Evolutionary conservation across 1,139 yeast species (phyloP).

Genomic region (Kurtzmaniella quercitrusa): DNA sequence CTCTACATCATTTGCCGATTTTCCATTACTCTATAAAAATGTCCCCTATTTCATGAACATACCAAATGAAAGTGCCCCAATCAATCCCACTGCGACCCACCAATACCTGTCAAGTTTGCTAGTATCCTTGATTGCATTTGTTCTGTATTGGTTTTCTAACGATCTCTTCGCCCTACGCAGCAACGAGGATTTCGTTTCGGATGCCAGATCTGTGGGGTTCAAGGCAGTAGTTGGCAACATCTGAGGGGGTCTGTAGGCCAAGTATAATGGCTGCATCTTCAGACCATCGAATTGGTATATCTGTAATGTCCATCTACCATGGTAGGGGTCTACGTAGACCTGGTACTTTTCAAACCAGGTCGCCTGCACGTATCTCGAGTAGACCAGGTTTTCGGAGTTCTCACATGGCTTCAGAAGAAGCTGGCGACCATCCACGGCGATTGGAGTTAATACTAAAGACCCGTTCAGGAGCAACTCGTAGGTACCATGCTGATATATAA

Average conservation of each 20-base stretch:
- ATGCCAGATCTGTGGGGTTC: constrained; percentile 67
- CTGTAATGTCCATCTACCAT: constrained; percentile 75
- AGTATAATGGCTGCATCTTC: constrained; percentile 78
- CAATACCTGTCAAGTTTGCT: constrained; percentile 41
- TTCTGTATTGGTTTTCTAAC: constrained; percentile 74
- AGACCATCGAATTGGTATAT: constrained; percentile 81
- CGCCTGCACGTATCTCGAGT: constrained; percentile 67
- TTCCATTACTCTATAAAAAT: not conserved
- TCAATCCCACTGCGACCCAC: constrained; percentile 36
- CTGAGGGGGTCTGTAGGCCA: constrained; percentile 90
- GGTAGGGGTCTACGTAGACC: constrained; percentile 68
- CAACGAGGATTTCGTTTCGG: constrained; percentile 35
- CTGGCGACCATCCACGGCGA: constrained; percentile 90
- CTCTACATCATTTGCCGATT: not conserved
- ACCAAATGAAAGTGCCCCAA: constrained; percentile 22
- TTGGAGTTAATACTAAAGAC: constrained; percentile 63
- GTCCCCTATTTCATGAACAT: constrained; percentile 15
- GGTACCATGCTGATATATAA: constrained; percentile 86
- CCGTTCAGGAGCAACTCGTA: constrained; percentile 65
- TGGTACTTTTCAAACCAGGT: constrained; percentile 57
- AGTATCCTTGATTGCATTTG: constrained; percentile 59
- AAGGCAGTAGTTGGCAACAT: constrained; percentile 92
- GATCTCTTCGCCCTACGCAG: constrained; percentile 58
- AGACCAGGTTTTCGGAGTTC: constrained; percentile 47
- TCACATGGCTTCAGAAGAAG: constrained; percentile 80